A percentile compares a stretch with the other conserved stretches of the same genome.
Evolutionary conservation across 2,329 filamentous ascomycete species (phyloP).

Genomic region (Cordyceps cateniannulata): DNA sequence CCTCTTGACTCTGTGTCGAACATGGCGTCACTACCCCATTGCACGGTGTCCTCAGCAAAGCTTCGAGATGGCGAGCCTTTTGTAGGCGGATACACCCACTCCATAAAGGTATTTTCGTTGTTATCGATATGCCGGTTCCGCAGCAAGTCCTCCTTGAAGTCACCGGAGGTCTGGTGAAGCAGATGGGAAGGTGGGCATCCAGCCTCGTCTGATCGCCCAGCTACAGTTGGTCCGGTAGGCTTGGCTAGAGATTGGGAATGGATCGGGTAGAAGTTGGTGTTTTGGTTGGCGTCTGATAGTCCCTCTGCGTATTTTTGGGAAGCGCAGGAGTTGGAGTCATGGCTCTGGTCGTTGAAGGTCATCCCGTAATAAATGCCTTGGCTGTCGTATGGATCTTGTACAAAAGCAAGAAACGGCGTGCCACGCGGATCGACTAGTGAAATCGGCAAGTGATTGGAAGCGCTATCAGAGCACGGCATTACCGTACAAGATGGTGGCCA

Average conservation of each 20-base stretch:
- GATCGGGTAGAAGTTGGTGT: not conserved
- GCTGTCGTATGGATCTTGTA: not conserved
- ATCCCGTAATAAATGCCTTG: conserved; percentile 1
- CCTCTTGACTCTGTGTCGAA: not conserved
- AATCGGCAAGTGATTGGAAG: not conserved
- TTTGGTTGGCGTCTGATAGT: not conserved
- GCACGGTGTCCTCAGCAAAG: not conserved
- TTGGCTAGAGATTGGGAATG: not conserved
- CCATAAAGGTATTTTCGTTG: conserved; percentile 7
- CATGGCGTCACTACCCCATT: conserved; percentile 8
- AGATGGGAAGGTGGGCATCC: not conserved
- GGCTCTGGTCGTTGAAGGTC: not conserved
- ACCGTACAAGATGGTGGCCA: not conserved
- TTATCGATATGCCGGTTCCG: not conserved
- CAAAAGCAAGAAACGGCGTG: not conserved
- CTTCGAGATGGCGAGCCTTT: not conserved
- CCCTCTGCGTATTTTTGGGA: not conserved
- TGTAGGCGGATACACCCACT: conserved; percentile 1
- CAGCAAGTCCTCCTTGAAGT: conserved; percentile 9
- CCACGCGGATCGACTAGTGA: not conserved
- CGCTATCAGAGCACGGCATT: conserved; percentile 2
- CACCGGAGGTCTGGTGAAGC: conserved; percentile 4
- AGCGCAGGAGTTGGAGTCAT: not conserved
- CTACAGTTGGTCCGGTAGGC: not conserved
- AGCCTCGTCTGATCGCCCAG: not conserved